Percentiles rank a stretch among this genome's conserved stretches.
Conservation (phyloP, 2,329 filamentous ascomycete species). For the Sporothrix protearum region DNA sequence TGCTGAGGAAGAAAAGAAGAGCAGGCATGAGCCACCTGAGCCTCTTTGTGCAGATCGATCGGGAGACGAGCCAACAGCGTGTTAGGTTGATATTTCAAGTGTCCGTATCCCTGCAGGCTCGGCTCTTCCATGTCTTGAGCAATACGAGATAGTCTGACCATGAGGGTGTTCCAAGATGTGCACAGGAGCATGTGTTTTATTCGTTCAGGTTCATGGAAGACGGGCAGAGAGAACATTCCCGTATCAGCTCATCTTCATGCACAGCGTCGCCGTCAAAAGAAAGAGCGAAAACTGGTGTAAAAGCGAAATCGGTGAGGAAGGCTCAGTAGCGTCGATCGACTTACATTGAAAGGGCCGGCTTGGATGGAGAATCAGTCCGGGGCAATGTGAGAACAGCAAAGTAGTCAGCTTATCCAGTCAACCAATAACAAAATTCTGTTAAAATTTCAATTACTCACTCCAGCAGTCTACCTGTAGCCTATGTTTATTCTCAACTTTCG, state of each 20-base stretch:
- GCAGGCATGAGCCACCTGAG: neutral
- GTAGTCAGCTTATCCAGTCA: neutral
- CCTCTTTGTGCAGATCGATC: neutral
- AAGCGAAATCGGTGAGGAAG: neutral
- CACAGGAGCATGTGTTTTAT: neutral
- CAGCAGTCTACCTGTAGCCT: neutral
- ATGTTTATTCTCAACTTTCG: neutral
- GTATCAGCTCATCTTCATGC: neutral
- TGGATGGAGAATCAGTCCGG: neutral
- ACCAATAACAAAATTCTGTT: neutral
- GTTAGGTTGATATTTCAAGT: neutral
- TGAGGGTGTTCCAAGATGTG: neutral
- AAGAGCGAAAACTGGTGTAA: too few species aligned
- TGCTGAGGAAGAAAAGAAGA: neutral
- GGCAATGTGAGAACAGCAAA: neutral
- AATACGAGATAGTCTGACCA: conserved; percentile 4
- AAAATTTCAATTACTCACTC: neutral
- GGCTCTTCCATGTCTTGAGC: neutral
- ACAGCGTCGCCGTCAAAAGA: neutral
- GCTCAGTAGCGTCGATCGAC: neutral
- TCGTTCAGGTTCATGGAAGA: too few species aligned
- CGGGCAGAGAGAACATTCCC: neutral
- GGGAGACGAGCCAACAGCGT: neutral
- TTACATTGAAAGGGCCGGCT: neutral
- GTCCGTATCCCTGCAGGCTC: neutral